These are phyloP conservation scores for Blastobotrys terrestris DNA, from an alignment of 805 yeast genomes.

Conservation along the genomic window DNA sequence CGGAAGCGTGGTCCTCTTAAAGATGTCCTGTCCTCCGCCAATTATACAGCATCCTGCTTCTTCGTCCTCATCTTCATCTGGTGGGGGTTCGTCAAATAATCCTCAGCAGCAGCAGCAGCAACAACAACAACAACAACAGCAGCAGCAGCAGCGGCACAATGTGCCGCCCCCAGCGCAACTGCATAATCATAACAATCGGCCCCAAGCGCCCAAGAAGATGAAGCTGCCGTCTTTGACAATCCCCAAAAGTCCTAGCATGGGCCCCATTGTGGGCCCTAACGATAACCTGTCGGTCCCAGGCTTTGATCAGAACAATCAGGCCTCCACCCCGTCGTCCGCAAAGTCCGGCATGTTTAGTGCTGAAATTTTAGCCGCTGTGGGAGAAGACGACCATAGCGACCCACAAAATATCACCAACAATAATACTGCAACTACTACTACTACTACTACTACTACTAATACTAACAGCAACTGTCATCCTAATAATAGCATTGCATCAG, in stretches of 20 bases:
- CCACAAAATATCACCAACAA: too few relatives aligned
- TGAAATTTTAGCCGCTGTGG: conserved; percentile 23
- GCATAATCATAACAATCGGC: background rate
- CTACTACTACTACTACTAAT: conserved; percentile 1
- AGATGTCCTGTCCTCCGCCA: background rate
- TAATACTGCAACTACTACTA: background rate
- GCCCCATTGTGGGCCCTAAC: background rate
- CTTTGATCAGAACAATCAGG: background rate
- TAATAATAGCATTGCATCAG: conserved; percentile 6
- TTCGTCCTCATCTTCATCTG: background rate
- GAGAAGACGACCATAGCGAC: conserved; percentile 8
- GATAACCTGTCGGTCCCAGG: background rate
- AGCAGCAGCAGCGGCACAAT: background rate
- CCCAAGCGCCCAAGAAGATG: conserved; percentile 14
- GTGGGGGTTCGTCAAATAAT: background rate
- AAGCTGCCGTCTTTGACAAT: conserved; percentile 23
- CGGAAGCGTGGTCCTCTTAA: too few relatives aligned
- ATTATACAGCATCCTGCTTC: background rate
- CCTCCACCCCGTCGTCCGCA: conserved; percentile 12
- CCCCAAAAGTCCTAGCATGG: conserved; percentile 14
- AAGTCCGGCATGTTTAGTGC: conserved; percentile 19
- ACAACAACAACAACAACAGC: too few relatives aligned
- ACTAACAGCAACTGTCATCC: background rate
- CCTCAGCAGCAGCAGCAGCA: background rate
- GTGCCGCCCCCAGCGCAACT: background rate